phyloP scores from a whole-genome alignment of 306 rosid genomes.

The Quercus suber region DNA sequence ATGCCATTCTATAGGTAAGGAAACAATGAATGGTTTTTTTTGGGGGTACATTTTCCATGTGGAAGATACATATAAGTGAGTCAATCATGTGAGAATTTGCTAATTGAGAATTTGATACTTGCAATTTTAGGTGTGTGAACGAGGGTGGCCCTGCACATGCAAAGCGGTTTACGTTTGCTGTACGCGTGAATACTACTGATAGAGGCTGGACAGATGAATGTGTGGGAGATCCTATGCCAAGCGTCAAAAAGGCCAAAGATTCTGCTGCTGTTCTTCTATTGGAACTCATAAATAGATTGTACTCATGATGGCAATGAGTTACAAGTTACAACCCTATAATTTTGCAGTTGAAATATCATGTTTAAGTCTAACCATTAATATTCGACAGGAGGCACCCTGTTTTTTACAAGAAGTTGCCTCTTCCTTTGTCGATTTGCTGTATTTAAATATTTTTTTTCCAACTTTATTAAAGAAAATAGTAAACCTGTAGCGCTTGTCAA shows the following conservation, averaged over 20 bases:
- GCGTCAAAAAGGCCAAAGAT: slow-evolving; percentile 97
- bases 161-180: slow-evolving; percentile 88
- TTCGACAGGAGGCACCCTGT: too few species aligned
- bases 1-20: slow-evolving; percentile 86
- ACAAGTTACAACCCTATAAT: neutral
- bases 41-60: neutral
- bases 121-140: slow-evolving; percentile 67
- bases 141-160: slow-evolving; percentile 99
- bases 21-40: neutral
- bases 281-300: slow-evolving; percentile 68
- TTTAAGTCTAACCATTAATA: neutral
- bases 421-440: too few species aligned
- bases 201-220: slow-evolving; percentile 94
- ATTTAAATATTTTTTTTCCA: too few species aligned
- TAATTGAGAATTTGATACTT: neutral
- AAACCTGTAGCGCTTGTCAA: too few species aligned
- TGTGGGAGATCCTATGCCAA: slow-evolving; percentile 97
- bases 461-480: too few species aligned
- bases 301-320: slow-evolving; percentile 44
- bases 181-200: slow-evolving; percentile 87
- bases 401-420: too few species aligned
- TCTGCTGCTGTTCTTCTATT: slow-evolving; percentile 95
- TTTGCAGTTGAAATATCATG: neutral
- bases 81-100: neutral
- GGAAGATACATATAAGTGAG: neutral